Percentiles rank a stretch among this genome's conserved stretches.
Conservation (phyloP, 371 early-diverging fungal species). For the Syncephalastrum monosporum region DNA sequence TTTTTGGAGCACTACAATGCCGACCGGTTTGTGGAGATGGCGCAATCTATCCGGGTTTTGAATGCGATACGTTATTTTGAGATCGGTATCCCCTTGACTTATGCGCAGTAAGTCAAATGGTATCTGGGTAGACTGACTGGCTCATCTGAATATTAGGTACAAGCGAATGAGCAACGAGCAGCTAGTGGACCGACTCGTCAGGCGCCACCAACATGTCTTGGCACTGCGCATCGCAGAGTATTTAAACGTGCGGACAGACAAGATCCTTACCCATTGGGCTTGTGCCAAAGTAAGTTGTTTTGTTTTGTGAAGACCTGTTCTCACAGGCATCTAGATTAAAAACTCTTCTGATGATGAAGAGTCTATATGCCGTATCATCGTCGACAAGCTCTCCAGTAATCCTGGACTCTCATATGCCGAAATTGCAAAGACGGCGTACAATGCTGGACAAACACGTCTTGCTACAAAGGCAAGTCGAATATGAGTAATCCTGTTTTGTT, state of each 20-base stretch:
- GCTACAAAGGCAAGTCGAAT: constrained; percentile 71
- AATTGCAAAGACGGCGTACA: constrained; percentile 90
- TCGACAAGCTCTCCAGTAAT: constrained; percentile 72
- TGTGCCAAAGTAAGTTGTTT: constrained; percentile 72
- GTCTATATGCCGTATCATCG: constrained; percentile 73
- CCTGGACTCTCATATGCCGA: constrained; percentile 85
- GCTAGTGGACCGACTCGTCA: constrained; percentile 78
- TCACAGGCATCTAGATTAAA: constrained; percentile 58
- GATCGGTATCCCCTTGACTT: constrained; percentile 89
- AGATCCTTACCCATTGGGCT: constrained; percentile 94
- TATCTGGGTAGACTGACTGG: background rate
- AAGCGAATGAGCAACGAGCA: constrained; percentile 74
- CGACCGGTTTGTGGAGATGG: constrained; percentile 86
- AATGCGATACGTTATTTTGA: constrained; percentile 84
- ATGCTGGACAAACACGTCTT: constrained; percentile 81
- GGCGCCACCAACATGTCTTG: constrained; percentile 82
- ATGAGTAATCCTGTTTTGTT: background rate
- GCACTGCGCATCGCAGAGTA: constrained; percentile 87
- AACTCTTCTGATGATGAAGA: constrained; percentile 85
- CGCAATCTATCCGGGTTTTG: constrained; percentile 80
- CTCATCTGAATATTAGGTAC: constrained; percentile 48
- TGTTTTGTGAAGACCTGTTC: background rate
- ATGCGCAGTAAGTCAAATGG: constrained; percentile 67
- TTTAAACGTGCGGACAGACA: constrained; percentile 74
- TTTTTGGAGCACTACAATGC: constrained; percentile 86